Conservation (phyloP, 1,284 basidiomycete species). For the Boletus semigastroideus region DNA sequence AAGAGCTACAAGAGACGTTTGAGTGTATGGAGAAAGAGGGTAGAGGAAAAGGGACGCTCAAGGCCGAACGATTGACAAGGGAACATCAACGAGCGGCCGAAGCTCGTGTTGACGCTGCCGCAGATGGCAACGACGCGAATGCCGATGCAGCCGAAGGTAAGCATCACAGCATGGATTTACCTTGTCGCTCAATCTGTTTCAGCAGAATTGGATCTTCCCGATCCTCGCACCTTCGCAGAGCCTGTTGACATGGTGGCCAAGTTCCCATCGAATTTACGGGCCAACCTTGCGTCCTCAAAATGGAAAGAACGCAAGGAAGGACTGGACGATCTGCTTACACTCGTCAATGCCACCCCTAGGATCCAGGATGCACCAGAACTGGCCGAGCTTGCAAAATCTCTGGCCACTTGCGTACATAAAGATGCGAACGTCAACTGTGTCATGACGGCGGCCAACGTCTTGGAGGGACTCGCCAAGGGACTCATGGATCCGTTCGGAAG, state of each 20-base stretch:
- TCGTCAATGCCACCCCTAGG: conserved; percentile 72
- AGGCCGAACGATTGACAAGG: conserved; percentile 79
- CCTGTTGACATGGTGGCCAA: conserved; percentile 78
- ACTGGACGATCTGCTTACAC: conserved; percentile 78
- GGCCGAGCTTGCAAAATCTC: conserved; percentile 69
- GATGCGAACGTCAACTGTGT: conserved; percentile 98
- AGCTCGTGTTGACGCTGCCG: conserved; percentile 45
- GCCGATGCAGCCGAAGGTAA: conserved; percentile 30
- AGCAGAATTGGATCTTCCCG: conserved; percentile 54
- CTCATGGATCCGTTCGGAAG: conserved; percentile 74
- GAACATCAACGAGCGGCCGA: conserved; percentile 76
- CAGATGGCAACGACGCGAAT: conserved; percentile 38
- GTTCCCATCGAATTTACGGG: conserved; percentile 74
- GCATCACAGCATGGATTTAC: conserved; percentile 18
- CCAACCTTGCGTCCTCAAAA: conserved; percentile 83
- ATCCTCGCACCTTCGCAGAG: conserved; percentile 84
- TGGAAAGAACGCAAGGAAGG: conserved; percentile 99
- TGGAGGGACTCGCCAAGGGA: conserved; percentile 87
- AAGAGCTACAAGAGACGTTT: conserved; percentile 93
- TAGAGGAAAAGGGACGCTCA: conserved; percentile 79
- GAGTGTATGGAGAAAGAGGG: conserved; percentile 81
- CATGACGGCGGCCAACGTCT: conserved; percentile 81
- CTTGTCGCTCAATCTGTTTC: conserved; percentile 7
- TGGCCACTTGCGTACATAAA: conserved; percentile 81
- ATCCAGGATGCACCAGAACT: conserved; percentile 80